Percentiles rank a stretch among this genome's conserved stretches.
phyloP scores from a whole-genome alignment of 2,329 filamentous ascomycete species.

The Microdochium nivale region DNA sequence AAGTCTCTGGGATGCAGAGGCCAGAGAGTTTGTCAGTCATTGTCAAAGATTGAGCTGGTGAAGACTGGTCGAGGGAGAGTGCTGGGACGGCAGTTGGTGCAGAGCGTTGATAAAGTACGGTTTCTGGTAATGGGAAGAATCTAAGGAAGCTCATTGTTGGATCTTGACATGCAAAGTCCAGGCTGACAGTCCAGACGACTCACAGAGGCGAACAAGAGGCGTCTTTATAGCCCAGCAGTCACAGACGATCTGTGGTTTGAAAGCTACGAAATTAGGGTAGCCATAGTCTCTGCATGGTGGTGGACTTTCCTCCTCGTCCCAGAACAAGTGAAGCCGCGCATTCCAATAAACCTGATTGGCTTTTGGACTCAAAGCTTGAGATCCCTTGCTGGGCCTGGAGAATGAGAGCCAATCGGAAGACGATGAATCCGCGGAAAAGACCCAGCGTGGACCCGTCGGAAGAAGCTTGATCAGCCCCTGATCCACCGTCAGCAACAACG shows the following conservation, averaged over 20 bases:
- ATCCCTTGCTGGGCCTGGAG: neutral
- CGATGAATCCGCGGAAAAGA: neutral
- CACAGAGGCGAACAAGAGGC: too few relatives aligned
- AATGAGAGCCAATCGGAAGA: neutral
- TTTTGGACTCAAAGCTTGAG: too few relatives aligned
- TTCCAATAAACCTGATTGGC: too few relatives aligned
- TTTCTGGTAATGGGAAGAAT: neutral
- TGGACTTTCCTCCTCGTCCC: too few relatives aligned
- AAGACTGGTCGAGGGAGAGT: neutral
- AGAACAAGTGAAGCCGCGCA: too few relatives aligned
- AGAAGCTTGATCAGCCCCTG: neutral
- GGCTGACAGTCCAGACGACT: too few relatives aligned
- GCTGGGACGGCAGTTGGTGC: neutral
- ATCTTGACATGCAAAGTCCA: too few relatives aligned
- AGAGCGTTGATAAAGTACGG: neutral
- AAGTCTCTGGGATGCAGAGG: neutral
- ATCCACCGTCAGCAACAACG: neutral
- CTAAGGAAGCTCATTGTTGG: neutral
- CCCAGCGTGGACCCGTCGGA: neutral
- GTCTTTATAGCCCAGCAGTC: too few relatives aligned
- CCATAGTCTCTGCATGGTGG: too few relatives aligned
- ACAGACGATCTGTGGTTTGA: too few relatives aligned
- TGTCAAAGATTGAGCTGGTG: neutral
- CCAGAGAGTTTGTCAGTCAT: neutral
- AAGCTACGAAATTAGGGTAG: too few relatives aligned